Evolutionary conservation across 1,284 basidiomycete species (phyloP).

Genomic region (Ustilago trichophora): DNA sequence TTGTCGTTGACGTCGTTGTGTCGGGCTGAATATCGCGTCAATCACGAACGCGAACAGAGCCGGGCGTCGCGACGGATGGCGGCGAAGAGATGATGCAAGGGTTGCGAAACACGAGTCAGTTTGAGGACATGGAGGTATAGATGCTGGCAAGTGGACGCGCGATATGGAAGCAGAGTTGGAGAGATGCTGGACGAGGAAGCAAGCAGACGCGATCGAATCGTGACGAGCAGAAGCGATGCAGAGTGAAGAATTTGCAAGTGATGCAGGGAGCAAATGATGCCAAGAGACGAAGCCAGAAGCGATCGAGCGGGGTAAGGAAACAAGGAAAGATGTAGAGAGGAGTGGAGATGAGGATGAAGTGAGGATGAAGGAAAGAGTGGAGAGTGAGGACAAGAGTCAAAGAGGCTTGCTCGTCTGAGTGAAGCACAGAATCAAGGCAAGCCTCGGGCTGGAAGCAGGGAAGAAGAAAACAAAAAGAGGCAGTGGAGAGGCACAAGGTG

Average conservation of each 20-base stretch:
- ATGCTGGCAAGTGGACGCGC: conserved; percentile 17
- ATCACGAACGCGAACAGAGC: conserved; percentile 5
- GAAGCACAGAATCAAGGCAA: background rate
- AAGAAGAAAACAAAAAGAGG: background rate
- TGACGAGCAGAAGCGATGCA: background rate
- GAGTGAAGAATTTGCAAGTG: background rate
- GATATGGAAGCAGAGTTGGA: background rate
- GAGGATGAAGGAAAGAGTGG: background rate
- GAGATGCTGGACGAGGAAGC: background rate
- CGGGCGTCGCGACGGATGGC: conserved; percentile 21
- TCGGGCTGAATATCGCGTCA: conserved; percentile 21
- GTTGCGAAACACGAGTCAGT: conserved; percentile 19
- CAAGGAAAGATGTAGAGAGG: background rate
- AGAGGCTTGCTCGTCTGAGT: conserved; percentile 17
- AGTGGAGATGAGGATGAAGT: conserved; percentile 2
- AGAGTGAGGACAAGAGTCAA: background rate
- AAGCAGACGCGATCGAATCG: conserved; percentile 10
- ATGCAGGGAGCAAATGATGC: conserved; percentile 3
- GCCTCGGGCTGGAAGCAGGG: no score
- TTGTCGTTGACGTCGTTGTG: conserved; percentile 1
- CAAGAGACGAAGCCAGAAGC: conserved; percentile 3
- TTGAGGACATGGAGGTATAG: conserved; percentile 13
- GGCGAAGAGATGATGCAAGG: conserved; percentile 10
- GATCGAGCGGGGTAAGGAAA: background rate
- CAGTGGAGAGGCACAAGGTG: conserved; percentile 23